Evolutionary conservation across 2,329 filamentous ascomycete species (phyloP).

Genomic region (Aspergillus melleus): DNA sequence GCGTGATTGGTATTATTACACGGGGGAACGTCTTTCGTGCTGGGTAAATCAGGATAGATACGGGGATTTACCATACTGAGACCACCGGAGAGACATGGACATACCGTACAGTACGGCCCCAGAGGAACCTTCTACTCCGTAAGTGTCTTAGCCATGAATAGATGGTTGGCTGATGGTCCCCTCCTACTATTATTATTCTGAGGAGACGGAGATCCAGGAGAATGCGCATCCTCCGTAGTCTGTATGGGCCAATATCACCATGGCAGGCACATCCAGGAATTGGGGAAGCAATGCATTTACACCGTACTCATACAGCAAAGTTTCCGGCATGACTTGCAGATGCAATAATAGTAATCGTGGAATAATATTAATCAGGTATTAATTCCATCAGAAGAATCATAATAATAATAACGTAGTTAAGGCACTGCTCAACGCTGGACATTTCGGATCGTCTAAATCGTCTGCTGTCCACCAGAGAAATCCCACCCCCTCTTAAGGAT

Average conservation of each 20-base stretch:
- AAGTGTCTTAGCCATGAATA: constrained; percentile 3
- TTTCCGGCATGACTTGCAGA: constrained; percentile 22
- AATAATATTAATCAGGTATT: not conserved
- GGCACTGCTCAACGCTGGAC: too few relatives aligned
- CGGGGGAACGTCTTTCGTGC: too few relatives aligned
- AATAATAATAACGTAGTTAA: not conserved
- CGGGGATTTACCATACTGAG: not conserved
- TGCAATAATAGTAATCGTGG: constrained; percentile 19
- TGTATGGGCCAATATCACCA: not conserved
- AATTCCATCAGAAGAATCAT: not conserved
- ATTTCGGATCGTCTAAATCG: too few relatives aligned
- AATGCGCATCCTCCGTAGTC: not conserved
- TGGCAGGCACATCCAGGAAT: not conserved
- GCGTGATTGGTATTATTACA: too few relatives aligned
- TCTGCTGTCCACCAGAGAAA: not conserved
- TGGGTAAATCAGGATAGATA: not conserved
- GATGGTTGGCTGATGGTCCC: constrained; percentile 5
- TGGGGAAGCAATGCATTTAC: too few relatives aligned
- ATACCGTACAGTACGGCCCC: constrained; percentile 3
- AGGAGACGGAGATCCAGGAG: constrained; percentile 4
- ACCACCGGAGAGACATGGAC: not conserved
- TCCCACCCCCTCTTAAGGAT: too few relatives aligned
- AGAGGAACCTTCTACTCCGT: not conserved
- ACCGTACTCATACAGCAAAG: not conserved
- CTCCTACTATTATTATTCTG: not conserved